Percentiles rank a stretch among this genome's conserved stretches.
Evolutionary conservation across 78 protist species (phyloP).

Genomic region (Dictyostelium intermedium): DNA sequence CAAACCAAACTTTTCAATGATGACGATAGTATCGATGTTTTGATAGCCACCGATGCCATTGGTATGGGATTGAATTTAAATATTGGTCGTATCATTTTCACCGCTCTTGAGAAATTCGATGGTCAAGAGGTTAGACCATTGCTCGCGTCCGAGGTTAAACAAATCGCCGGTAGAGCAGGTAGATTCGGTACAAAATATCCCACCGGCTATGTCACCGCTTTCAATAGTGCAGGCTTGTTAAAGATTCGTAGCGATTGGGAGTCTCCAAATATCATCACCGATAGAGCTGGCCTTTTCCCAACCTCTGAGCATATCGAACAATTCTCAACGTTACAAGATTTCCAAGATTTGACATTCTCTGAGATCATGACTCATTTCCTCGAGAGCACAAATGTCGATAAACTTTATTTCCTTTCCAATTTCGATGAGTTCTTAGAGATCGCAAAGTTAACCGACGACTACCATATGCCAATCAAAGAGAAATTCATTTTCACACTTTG

Average conservation of each 20-base stretch:
- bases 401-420: conserved; percentile 31
- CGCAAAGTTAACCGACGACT: not conserved
- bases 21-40: conserved; percentile 4
- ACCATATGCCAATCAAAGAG: not conserved
- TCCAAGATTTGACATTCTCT: not conserved
- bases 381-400: conserved; percentile 20
- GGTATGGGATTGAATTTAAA: conserved; percentile 93
- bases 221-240: not conserved
- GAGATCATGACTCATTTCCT: not conserved
- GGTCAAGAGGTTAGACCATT: conserved; percentile 57
- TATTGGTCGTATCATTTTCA: conserved; percentile 81
- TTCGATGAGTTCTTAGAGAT: not conserved
- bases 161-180: conserved; percentile 90
- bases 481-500: not conserved
- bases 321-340: not conserved
- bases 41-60: conserved; percentile 92
- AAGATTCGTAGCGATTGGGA: not conserved
- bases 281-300: conserved; percentile 57
- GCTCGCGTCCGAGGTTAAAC: conserved; percentile 43
- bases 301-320: not conserved
- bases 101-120: conserved; percentile 77
- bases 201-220: conserved; percentile 21
- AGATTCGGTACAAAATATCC: conserved; percentile 26
- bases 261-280: not conserved
- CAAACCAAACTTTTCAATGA: conserved; percentile 82